Evolutionary conservation across 805 yeast genomes (phyloP).

Genomic region (Clavispora fructus): DNA sequence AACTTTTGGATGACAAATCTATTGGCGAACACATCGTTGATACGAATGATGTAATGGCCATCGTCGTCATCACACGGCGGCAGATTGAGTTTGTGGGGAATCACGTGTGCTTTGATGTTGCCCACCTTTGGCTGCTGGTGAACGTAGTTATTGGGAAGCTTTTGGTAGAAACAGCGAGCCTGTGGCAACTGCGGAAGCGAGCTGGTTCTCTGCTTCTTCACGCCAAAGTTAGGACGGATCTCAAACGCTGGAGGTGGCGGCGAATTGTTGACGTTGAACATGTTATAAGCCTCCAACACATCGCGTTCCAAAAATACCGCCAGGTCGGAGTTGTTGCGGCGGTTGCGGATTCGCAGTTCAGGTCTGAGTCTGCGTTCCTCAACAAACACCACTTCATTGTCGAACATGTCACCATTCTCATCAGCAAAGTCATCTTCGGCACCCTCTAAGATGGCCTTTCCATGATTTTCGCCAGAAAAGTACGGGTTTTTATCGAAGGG

Average conservation of each 20-base stretch:
- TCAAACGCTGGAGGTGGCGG: constrained; percentile 3
- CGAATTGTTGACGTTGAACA: constrained; percentile 36
- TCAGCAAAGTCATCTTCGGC: constrained; percentile 14
- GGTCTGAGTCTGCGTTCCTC: constrained; percentile 27
- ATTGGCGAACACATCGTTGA: constrained; percentile 63
- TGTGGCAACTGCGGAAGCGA: constrained; percentile 44
- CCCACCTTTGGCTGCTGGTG: constrained; percentile 36
- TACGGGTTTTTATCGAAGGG: background rate
- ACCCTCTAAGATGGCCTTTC: constrained; percentile 16
- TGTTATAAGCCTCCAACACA: constrained; percentile 37
- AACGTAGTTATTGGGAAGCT: constrained; percentile 32
- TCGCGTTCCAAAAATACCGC: constrained; percentile 31
- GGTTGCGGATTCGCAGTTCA: constrained; percentile 9
- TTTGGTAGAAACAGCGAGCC: constrained; percentile 37
- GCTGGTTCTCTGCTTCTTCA: constrained; percentile 36
- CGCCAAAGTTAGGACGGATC: constrained; percentile 5
- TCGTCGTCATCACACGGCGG: constrained; percentile 59
- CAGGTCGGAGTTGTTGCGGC: constrained; percentile 33
- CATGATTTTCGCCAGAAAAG: constrained; percentile 3
- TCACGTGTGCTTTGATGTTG: constrained; percentile 33
- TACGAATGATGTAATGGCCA: constrained; percentile 65
- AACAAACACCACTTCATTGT: constrained; percentile 30
- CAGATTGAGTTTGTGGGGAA: constrained; percentile 27
- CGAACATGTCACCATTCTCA: constrained; percentile 15
- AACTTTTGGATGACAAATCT: constrained; percentile 63